phyloP scores from a whole-genome alignment of 2,329 filamentous ascomycete genomes.

The Beauveria rudraprayagi region DNA sequence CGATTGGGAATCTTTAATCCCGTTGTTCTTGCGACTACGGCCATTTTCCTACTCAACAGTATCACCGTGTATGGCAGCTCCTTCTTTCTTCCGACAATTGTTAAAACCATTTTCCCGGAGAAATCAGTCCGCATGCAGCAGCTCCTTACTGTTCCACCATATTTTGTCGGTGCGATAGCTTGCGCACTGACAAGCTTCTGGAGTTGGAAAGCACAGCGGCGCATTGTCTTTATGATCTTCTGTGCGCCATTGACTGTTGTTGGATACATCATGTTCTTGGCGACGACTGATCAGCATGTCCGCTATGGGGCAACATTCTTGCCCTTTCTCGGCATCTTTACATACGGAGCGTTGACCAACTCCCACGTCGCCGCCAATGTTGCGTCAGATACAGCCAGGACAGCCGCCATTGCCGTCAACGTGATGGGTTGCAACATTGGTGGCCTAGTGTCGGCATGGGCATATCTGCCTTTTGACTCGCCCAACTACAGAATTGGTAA shows the following conservation, averaged over 20 bases:
- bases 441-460: slow-evolving; percentile 7
- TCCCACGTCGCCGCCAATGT: slow-evolving; percentile 61
- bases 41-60: slow-evolving; percentile 58
- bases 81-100: slow-evolving; percentile 66
- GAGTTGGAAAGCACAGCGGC: slow-evolving; percentile 1
- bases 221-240: slow-evolving; percentile 42
- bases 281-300: slow-evolving; percentile 37
- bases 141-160: slow-evolving; percentile 18
- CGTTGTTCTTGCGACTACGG: slow-evolving; percentile 38
- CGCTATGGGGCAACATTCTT: slow-evolving; percentile 64
- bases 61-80: slow-evolving; percentile 65
- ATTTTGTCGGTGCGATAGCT: neutral
- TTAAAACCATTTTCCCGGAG: slow-evolving; percentile 57
- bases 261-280: slow-evolving; percentile 63
- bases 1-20: slow-evolving; percentile 57
- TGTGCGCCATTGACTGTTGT: slow-evolving; percentile 54
- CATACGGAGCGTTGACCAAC: slow-evolving; percentile 56
- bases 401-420: slow-evolving; percentile 51
- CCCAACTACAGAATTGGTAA: slow-evolving; percentile 64
- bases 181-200: slow-evolving; percentile 3
- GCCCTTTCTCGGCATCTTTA: slow-evolving; percentile 53
- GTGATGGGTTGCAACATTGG: slow-evolving; percentile 33
- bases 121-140: slow-evolving; percentile 52
- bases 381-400: slow-evolving; percentile 58
- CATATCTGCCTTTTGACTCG: slow-evolving; percentile 48